Conservation (phyloP, 345 rosid genomes). For the Limnanthes douglasii region DNA sequence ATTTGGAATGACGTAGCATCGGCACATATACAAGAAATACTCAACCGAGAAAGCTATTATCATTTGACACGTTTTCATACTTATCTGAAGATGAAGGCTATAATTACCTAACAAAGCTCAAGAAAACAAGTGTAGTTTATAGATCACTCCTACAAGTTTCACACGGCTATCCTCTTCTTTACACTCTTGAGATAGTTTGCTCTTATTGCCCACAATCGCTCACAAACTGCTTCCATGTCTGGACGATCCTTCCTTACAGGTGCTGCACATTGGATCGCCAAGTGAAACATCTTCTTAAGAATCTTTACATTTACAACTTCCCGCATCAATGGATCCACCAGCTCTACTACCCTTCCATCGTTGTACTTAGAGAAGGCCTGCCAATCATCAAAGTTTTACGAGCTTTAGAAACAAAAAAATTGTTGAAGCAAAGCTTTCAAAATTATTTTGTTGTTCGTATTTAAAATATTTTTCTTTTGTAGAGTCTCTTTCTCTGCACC, state of each 20-base stretch:
- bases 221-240: constrained; percentile 69
- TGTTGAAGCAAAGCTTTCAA: neutral
- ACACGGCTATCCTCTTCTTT: too few species aligned
- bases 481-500: too few species aligned
- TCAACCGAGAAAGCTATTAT: too few species aligned
- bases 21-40: too few species aligned
- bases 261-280: constrained; percentile 89
- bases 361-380: constrained; percentile 69
- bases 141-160: too few species aligned
- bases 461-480: neutral
- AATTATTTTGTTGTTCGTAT: neutral
- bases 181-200: constrained; percentile 55
- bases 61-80: too few species aligned
- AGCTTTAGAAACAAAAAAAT: neutral
- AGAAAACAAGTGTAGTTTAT: too few species aligned
- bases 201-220: constrained; percentile 82
- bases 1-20: too few species aligned
- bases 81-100: too few species aligned
- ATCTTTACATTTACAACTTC: constrained; percentile 30
- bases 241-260: constrained; percentile 66
- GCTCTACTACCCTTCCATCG: constrained; percentile 33
- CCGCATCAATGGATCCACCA: constrained; percentile 56
- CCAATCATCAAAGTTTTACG: neutral
- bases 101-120: too few species aligned
- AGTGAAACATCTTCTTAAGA: constrained; percentile 43